These are phyloP conservation scores for Polygonum aviculare DNA, from an alignment of 148 eudicot genomes.

Conservation along the genomic window DNA sequence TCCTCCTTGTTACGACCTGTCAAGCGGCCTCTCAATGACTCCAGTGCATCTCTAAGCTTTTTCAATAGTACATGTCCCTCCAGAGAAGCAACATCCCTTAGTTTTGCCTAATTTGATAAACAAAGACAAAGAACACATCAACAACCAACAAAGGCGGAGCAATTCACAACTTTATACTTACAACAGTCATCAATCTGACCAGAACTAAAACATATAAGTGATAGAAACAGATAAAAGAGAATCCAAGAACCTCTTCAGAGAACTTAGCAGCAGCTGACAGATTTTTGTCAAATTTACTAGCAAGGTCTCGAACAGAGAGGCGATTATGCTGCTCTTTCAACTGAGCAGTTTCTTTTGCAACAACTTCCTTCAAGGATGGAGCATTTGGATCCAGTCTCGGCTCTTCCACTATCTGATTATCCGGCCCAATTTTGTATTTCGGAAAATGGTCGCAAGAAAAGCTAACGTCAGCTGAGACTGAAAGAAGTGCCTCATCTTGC, in stretches of 20 bases:
- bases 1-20: conserved; percentile 83
- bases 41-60: conserved; percentile 92
- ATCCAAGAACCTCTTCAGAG: conserved; percentile 55
- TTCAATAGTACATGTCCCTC: conserved; percentile 97
- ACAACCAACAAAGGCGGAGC: not conserved
- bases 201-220: not conserved
- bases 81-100: conserved; percentile 72
- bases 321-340: conserved; percentile 82
- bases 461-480: conserved; percentile 83
- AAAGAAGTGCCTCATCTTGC: conserved; percentile 37
- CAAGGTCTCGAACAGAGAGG: conserved; percentile 89
- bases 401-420: conserved; percentile 80
- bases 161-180: not conserved
- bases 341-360: conserved; percentile 57
- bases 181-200: not conserved
- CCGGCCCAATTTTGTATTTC: conserved; percentile 75
- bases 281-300: conserved; percentile 94
- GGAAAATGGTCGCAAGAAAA: conserved; percentile 72
- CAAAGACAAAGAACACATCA: not conserved
- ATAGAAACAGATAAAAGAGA: not conserved
- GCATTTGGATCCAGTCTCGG: conserved; percentile 49
- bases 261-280: conserved; percentile 82
- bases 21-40: conserved; percentile 74
- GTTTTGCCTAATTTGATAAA: conserved; percentile 53
- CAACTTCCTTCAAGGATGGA: conserved; percentile 74